Base-by-base conservation (phyloP, 495 filamentous ascomycete genomes). In the Lentithecium fluviatile region DNA sequence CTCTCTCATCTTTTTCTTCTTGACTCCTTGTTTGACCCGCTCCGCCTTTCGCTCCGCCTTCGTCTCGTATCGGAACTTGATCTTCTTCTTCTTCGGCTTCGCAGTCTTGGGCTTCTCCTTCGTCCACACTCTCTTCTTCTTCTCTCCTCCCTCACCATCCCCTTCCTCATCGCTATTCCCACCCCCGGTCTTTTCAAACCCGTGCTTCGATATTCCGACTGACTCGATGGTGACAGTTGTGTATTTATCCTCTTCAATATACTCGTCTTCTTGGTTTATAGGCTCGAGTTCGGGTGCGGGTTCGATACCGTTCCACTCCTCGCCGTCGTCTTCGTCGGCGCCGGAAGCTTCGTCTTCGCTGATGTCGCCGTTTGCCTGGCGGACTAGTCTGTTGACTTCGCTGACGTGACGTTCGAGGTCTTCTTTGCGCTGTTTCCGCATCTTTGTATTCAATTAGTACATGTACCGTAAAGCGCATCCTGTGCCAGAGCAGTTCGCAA, bases 231-330 rank as follows among this genome's bases (percentile, higher is more conserved):
- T 96, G 26, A 98, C 94, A 2, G 88, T 95, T 17, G 93, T 96
- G 69, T 89, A 95, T 72, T 87, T 88, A 69, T 96, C 93, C 73
- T 97, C 94, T 74, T 98, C 94, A 58, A 96, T 82, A 75, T 96
- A 98, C 74, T 96, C 91, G 53, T 93, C 92, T 68, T 97, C 90
- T 65, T 87, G 84, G 70, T 92, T 84, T 19, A 95, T 52, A 3
- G 20, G 19, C 20, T 51, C 50, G 26, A 48, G 54, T 21, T 29
- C 51, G 19, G 66, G 70, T 2, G 71, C 69, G 4, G 79, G 77
- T 4, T 80, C 79, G 55, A 86, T 74, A 1, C 87, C 88, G 23
- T 79, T 78, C 84, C 83, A 88, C 65, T 82, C 85, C 10, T 84
- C 82, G 4, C 69, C 71, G 24, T 72, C 69, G 21, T 73, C 60